A percentile compares a stretch with the other conserved stretches of the same genome.
phyloP scores from a whole-genome alignment of 495 filamentous ascomycete genomes.

The Aspergillus mulundensis region DNA sequence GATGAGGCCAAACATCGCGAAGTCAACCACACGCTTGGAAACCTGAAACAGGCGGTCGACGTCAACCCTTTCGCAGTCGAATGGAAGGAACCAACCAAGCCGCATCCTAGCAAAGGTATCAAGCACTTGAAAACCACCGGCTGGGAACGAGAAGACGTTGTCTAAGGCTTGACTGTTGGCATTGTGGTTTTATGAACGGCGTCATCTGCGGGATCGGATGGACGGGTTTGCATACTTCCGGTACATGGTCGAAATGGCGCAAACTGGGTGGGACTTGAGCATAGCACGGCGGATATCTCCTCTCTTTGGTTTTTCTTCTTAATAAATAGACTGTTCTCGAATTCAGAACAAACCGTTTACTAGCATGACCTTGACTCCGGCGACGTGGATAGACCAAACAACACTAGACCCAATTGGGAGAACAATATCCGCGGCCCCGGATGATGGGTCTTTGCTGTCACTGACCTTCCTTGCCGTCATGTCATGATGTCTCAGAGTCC shows the following conservation, averaged over 20 bases:
- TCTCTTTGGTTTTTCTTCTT: not conserved
- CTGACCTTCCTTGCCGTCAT: not conserved
- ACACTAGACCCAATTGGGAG: not conserved
- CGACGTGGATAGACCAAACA: not conserved
- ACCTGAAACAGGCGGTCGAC: slow-evolving; percentile 74
- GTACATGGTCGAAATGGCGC: not conserved
- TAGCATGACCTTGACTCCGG: not conserved
- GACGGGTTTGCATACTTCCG: not conserved
- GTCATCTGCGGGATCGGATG: slow-evolving; percentile 1
- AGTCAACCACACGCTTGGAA: slow-evolving; percentile 92
- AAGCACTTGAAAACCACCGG: slow-evolving; percentile 63
- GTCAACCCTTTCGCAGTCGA: slow-evolving; percentile 84
- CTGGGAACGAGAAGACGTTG: slow-evolving; percentile 80
- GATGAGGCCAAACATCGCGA: slow-evolving; percentile 97
- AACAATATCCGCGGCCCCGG: not conserved
- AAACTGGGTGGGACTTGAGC: not conserved
- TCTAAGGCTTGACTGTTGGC: slow-evolving; percentile 47
- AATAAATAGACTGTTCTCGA: not conserved
- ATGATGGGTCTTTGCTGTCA: not conserved
- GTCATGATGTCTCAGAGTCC: not conserved
- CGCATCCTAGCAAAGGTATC: slow-evolving; percentile 68
- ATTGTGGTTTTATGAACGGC: not conserved
- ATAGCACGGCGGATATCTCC: slow-evolving; percentile 3
- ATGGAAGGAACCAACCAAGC: slow-evolving; percentile 60
- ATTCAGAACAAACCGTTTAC: not conserved